Base-by-base conservation (phyloP, 2,329 filamentous ascomycete genomes). In the Colletotrichum gloeosporioides region DNA sequence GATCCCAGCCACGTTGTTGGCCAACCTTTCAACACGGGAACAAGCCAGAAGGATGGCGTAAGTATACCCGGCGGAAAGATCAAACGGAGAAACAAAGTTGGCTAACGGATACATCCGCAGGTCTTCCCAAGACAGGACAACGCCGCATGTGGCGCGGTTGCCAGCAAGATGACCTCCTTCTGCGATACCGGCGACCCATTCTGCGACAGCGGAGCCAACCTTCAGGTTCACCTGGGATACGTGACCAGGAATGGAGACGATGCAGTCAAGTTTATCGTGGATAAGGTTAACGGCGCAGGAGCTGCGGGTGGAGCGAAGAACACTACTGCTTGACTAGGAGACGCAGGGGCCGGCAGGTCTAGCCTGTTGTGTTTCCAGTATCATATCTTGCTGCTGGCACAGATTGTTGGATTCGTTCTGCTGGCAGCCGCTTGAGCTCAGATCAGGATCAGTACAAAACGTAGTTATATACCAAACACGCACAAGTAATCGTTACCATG, bases 151-250 rank as follows among this genome's bases (percentile, higher is more conserved):
- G 80, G 83, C 64, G 78, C 81, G 27, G 84, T 85, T 71, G 78
- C 79, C 71, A 77, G 81, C 77, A 82, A 82, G 49, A 78, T 87
- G 64, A 79, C 82, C 39, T 86, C 85, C 3, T 87, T 83, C 78
- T 87, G 86, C 79, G 86, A 87, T 78, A 82, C 77, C 0, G 86
- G 85, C 62, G 87, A 88, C 76, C 76, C 80, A 7, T 87, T 85
- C 80, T 87, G 86, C 77, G 85, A 84, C 78, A 9, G 44, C 13
- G 86, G 86, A 64, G 65, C 65, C 65, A 66, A 76, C 70, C 8
- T 59, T 6, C 73, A 77, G 6, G 82, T 84, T 3, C 86, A 86
- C 71, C 78, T 82, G 22, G 71, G 76, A 27, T 88, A 88, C 76
- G 76, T 86, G 6, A 22, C 75, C 9, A 81, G 78, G 31, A 86